These are phyloP conservation scores for Colletotrichum caudatum DNA, from an alignment of 2,329 filamentous ascomycete genomes.

Conservation along the genomic window DNA sequence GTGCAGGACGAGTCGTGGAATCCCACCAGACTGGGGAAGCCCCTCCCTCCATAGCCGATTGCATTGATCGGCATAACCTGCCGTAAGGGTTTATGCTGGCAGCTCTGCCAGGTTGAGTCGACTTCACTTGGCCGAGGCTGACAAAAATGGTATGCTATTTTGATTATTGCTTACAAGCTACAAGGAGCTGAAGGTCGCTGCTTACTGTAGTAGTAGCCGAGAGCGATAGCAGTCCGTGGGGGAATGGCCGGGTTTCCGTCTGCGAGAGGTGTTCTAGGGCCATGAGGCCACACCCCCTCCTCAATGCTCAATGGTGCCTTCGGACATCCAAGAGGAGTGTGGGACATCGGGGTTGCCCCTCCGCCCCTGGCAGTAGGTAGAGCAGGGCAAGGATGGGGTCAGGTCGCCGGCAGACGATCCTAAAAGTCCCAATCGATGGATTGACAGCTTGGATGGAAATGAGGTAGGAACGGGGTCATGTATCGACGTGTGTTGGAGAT, in stretches of 20 bases:
- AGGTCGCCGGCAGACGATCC: conserved; percentile 29
- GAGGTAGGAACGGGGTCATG: conserved; percentile 1
- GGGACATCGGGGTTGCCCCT: conserved; percentile 28
- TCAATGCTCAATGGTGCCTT: conserved; percentile 12
- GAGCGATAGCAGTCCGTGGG: conserved; percentile 10
- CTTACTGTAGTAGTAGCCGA: neutral
- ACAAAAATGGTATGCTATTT: conserved; percentile 36
- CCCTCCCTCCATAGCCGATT: conserved; percentile 19
- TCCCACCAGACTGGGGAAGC: conserved; percentile 18
- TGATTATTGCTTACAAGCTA: conserved; percentile 22
- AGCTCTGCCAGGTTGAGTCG: conserved; percentile 5
- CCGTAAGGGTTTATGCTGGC: conserved; percentile 33
- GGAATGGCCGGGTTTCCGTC: conserved; percentile 6
- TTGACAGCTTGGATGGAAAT: conserved; percentile 31
- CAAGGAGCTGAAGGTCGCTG: conserved; percentile 10
- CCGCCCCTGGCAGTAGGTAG: neutral
- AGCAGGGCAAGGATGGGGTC: conserved; percentile 29
- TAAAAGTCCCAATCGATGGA: conserved; percentile 31
- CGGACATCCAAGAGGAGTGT: conserved; percentile 18
- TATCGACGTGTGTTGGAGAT: conserved; percentile 10
- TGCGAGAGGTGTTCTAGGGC: conserved; percentile 15
- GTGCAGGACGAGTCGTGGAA: conserved; percentile 1
- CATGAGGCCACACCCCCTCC: conserved; percentile 26
- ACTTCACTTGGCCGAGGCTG: conserved; percentile 26
- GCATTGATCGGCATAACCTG: conserved; percentile 36